Conservation (phyloP, 1,139 yeast species). For the Blastobotrys arbuscula region DNA sequence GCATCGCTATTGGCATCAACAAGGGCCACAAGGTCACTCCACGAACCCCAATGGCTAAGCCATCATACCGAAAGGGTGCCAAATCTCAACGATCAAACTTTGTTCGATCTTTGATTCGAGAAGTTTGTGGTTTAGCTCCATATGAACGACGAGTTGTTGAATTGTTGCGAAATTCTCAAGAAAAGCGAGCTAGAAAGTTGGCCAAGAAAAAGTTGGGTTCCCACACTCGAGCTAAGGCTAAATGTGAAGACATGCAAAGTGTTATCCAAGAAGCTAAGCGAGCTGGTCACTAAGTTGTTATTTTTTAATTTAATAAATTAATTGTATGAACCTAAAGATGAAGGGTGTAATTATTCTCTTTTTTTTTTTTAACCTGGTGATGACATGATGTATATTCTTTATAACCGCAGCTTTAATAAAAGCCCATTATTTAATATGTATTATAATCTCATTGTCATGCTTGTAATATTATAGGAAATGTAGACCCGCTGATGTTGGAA, state of each 20-base stretch:
- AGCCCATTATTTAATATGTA: neutral
- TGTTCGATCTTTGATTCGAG: constrained; percentile 93
- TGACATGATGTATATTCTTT: constrained; percentile 2
- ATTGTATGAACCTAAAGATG: neutral
- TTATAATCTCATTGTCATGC: neutral
- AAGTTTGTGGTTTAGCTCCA: constrained; percentile 98
- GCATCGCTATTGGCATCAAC: constrained; percentile 98
- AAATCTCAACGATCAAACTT: constrained; percentile 92
- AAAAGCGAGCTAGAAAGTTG: constrained; percentile 99
- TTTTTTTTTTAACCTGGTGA: neutral
- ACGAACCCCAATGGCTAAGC: constrained; percentile 89
- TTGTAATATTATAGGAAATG: no score
- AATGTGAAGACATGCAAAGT: constrained; percentile 97
- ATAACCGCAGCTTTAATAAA: no score
- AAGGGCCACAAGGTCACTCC: constrained; percentile 97
- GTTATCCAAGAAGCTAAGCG: constrained; percentile 98
- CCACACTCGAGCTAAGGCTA: constrained; percentile 98
- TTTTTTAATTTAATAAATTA: neutral
- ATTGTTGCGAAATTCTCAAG: constrained; percentile 99
- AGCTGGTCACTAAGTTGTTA: constrained; percentile 28
- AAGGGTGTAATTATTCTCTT: neutral
- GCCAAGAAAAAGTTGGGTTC: constrained; percentile 99
- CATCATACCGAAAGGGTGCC: constrained; percentile 97
- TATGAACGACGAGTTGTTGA: constrained; percentile 99
- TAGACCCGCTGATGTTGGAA: no score